Percentiles rank a stretch among this genome's conserved stretches.
phyloP scores from a whole-genome alignment of 192 early-diverging fungal species.

The Spinellus fusiger region DNA sequence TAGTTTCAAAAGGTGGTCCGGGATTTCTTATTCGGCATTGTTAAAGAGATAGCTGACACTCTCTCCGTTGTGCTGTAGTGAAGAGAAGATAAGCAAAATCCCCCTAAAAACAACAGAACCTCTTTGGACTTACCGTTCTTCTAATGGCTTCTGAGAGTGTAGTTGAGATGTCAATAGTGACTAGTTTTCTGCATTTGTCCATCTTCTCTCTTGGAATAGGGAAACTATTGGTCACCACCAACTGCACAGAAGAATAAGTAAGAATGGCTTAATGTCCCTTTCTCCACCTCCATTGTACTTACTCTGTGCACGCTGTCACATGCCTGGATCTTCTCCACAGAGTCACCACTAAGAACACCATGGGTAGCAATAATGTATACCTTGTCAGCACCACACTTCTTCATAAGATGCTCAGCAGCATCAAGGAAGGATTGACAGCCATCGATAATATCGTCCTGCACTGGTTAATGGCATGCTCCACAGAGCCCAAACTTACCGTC shows the following conservation, averaged over 20 bases:
- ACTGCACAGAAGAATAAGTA: constrained; percentile 6
- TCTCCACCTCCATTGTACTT: neutral
- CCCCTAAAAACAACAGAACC: neutral
- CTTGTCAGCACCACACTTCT: constrained; percentile 68
- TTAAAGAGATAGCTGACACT: constrained; percentile 29
- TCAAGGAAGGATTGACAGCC: constrained; percentile 81
- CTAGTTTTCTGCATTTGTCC: constrained; percentile 65
- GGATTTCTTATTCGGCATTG: constrained; percentile 23
- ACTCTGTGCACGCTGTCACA: constrained; percentile 31
- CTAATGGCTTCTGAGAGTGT: constrained; percentile 93
- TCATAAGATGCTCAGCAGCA: constrained; percentile 83
- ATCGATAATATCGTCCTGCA: constrained; percentile 91
- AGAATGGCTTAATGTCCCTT: constrained; percentile 2
- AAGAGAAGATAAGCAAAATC: neutral
- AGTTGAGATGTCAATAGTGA: constrained; percentile 79
- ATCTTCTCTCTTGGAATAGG: constrained; percentile 72
- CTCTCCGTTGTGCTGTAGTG: constrained; percentile 30
- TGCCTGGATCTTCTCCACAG: constrained; percentile 77
- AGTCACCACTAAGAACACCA: constrained; percentile 86
- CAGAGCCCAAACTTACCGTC: constrained; percentile 36
- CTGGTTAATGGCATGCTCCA: neutral
- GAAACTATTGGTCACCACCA: constrained; percentile 90
- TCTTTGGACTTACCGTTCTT: constrained; percentile 36
- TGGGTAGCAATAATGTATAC: constrained; percentile 93
- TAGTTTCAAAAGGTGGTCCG: too few relatives aligned